Evolutionary conservation across 768 basidiomycete species (phyloP).

Genomic region (Aureoboletus auriporus): DNA sequence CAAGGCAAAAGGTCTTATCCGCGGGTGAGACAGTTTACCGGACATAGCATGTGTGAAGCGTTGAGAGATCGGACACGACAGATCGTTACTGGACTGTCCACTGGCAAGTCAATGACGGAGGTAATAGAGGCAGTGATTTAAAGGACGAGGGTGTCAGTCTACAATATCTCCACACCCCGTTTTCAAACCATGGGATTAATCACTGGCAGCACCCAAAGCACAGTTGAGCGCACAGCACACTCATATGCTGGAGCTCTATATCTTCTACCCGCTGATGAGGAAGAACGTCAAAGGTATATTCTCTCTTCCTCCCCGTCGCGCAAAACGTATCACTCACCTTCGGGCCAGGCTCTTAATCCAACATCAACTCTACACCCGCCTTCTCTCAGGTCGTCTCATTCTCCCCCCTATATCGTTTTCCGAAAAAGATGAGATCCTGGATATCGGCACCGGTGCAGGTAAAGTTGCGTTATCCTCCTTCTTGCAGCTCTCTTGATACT

Average conservation of each 20-base stretch:
- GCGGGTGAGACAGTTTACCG: too few relatives aligned
- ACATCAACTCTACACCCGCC: conserved; percentile 17
- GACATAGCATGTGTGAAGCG: too few relatives aligned
- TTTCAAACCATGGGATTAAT: conserved; percentile 6
- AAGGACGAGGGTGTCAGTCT: neutral
- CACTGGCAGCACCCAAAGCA: neutral
- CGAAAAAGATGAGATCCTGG: conserved; percentile 19
- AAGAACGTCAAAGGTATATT: conserved; percentile 21
- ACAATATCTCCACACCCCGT: too few relatives aligned
- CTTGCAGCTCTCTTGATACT: too few relatives aligned
- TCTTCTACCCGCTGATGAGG: conserved; percentile 24
- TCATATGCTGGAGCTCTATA: conserved; percentile 19
- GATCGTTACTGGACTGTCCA: too few relatives aligned
- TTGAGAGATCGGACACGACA: too few relatives aligned
- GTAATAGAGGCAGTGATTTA: neutral
- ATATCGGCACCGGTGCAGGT: conserved; percentile 22
- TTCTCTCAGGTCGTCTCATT: conserved; percentile 20
- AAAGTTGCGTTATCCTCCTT: neutral
- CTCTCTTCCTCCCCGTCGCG: too few relatives aligned
- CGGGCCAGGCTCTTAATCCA: conserved; percentile 9
- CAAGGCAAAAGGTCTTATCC: too few relatives aligned
- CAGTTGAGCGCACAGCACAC: conserved; percentile 13
- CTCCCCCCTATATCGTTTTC: conserved; percentile 13
- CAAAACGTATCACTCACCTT: neutral
- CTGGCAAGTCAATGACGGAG: too few relatives aligned